Conservation (phyloP, 805 yeast genomes). For the Candida berthetii region DNA sequence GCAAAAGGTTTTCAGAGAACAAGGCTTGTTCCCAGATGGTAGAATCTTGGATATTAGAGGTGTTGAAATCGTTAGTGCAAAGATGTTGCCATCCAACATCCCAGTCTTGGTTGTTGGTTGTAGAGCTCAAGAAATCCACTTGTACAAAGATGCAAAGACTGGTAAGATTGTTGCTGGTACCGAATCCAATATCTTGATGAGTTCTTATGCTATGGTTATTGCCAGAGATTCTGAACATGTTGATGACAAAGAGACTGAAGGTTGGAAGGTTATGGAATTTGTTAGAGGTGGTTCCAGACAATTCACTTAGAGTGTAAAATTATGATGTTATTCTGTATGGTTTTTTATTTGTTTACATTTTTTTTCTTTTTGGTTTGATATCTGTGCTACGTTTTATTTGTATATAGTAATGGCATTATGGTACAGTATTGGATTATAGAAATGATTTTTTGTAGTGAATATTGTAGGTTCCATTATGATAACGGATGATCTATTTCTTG, state of each 20-base stretch:
- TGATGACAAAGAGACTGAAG: conserved; percentile 86
- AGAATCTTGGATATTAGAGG: conserved; percentile 91
- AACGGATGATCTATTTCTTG: background rate
- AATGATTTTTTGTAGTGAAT: background rate
- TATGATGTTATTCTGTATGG: background rate
- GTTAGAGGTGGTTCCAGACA: conserved; percentile 91
- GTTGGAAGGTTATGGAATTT: conserved; percentile 94
- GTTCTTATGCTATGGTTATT: conserved; percentile 94
- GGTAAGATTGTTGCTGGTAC: conserved; percentile 96
- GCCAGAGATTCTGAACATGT: conserved; percentile 91
- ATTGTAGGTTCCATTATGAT: background rate
- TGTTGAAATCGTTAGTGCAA: conserved; percentile 85
- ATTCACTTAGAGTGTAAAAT: conserved; percentile 29
- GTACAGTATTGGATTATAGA: background rate
- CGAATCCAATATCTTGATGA: conserved; percentile 85
- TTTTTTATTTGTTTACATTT: too few species aligned
- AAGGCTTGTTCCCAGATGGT: conserved; percentile 88
- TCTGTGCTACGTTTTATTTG: background rate
- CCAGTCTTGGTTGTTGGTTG: conserved; percentile 94
- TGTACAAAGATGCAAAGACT: conserved; percentile 83
- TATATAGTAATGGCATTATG: background rate
- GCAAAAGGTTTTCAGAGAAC: conserved; percentile 87
- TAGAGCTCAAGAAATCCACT: conserved; percentile 92
- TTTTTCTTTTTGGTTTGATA: background rate
- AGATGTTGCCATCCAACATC: conserved; percentile 79